phyloP scores from a whole-genome alignment of 805 yeast genomes.

The Sugiyamaella americana region DNA sequence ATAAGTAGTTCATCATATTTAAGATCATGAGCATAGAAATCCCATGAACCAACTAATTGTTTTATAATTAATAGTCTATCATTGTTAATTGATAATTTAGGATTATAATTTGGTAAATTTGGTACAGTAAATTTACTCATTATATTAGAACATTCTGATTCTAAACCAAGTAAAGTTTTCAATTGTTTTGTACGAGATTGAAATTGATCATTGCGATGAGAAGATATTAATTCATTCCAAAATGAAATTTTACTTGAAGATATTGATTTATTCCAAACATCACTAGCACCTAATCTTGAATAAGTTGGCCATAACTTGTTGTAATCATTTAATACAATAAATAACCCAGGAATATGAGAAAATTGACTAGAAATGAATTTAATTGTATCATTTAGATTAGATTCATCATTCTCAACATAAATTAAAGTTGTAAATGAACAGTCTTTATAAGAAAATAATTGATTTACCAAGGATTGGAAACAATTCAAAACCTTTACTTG shows the following conservation, averaged over 20 bases:
- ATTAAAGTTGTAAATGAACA: slow-evolving; percentile 5
- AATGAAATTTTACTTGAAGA: not conserved
- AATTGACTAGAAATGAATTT: slow-evolving; percentile 13
- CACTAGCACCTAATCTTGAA: slow-evolving; percentile 7
- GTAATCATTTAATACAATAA: slow-evolving; percentile 12
- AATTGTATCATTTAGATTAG: not conserved
- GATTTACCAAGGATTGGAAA: slow-evolving; percentile 1
- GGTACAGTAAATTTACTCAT: slow-evolving; percentile 6
- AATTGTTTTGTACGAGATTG: slow-evolving; percentile 9
- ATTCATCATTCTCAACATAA: slow-evolving; percentile 5
- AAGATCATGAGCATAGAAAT: slow-evolving; percentile 63
- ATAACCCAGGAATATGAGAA: slow-evolving; percentile 12
- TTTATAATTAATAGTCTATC: not conserved
- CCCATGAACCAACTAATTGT: slow-evolving; percentile 39
- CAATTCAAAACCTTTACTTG: not conserved
- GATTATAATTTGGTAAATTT: slow-evolving; percentile 1
- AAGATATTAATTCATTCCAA: not conserved
- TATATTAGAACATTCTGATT: slow-evolving; percentile 2
- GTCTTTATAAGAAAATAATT: slow-evolving; percentile 9
- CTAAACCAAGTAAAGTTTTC: slow-evolving; percentile 7
- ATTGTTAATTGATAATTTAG: not conserved
- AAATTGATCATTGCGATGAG: slow-evolving; percentile 1
- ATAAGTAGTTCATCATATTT: slow-evolving; percentile 59
- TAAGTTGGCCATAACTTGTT: slow-evolving; percentile 7
- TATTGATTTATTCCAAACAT: not conserved